phyloP scores from a whole-genome alignment of 2,329 filamentous ascomycete genomes.

The Paramyrothecium sp. region DNA sequence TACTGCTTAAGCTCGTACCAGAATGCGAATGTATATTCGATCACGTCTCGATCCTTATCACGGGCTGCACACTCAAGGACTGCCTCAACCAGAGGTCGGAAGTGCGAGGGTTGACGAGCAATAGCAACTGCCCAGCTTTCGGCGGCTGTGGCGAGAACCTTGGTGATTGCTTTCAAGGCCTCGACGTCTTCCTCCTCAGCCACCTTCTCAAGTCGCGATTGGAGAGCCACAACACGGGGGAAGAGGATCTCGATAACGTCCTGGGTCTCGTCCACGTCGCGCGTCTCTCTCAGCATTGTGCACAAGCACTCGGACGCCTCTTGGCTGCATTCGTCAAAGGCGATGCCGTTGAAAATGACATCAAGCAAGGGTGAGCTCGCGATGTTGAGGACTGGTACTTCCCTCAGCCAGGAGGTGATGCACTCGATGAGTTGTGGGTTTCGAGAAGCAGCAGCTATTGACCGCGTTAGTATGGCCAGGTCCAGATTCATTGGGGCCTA shows the following conservation, averaged over 20 bases:
- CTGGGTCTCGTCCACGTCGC: slow-evolving; percentile 88
- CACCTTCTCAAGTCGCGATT: slow-evolving; percentile 71
- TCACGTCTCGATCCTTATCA: slow-evolving; percentile 86
- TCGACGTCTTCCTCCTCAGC: slow-evolving; percentile 82
- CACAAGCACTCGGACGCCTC: slow-evolving; percentile 91
- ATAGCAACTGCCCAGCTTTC: slow-evolving; percentile 94
- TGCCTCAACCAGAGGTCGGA: slow-evolving; percentile 81
- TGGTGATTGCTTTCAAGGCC: slow-evolving; percentile 81
- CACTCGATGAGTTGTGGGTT: slow-evolving; percentile 93
- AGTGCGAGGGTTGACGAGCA: slow-evolving; percentile 77
- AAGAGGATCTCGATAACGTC: slow-evolving; percentile 79
- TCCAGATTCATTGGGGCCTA: background rate
- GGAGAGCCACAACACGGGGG: slow-evolving; percentile 74
- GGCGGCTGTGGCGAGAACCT: slow-evolving; percentile 88
- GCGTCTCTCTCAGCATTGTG: slow-evolving; percentile 86
- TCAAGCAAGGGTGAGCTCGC: slow-evolving; percentile 83
- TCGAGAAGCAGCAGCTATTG: slow-evolving; percentile 68
- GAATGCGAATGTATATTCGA: slow-evolving; percentile 92
- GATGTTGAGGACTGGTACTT: slow-evolving; percentile 81
- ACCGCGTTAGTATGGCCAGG: slow-evolving; percentile 17
- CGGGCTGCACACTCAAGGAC: slow-evolving; percentile 88
- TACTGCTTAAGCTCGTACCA: slow-evolving; percentile 99
- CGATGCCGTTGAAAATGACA: slow-evolving; percentile 74
- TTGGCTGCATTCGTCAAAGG: slow-evolving; percentile 75
- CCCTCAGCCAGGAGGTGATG: slow-evolving; percentile 93